A percentile compares a stretch with the other conserved stretches of the same genome.
phyloP scores from a whole-genome alignment of 495 filamentous ascomycete genomes.

The Aspergillus biplanus region DNA sequence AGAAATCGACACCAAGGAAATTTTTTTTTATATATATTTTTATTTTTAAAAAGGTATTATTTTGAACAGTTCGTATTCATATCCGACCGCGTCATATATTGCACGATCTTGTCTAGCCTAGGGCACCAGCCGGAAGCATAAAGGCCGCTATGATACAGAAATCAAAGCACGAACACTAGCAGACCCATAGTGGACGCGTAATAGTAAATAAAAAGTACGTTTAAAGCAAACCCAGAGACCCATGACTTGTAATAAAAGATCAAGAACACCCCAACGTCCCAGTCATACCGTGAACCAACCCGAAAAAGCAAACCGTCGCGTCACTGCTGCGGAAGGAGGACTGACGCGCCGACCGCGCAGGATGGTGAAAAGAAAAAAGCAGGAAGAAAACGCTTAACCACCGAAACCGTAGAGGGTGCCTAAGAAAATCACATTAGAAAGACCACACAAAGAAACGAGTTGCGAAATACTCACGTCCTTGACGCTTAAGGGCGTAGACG shows the following conservation, averaged over 20 bases:
- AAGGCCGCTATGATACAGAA: conserved; percentile 56
- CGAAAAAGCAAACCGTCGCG: conserved; percentile 47
- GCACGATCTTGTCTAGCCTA: conserved; percentile 38
- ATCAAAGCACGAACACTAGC: conserved; percentile 49
- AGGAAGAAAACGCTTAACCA: conserved; percentile 70
- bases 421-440: conserved; percentile 34
- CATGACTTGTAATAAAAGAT: conserved; percentile 52
- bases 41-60: conserved; percentile 10
- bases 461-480: conserved; percentile 69
- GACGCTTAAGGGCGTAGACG: conserved; percentile 95
- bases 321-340: conserved; percentile 38
- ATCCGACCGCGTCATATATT: conserved; percentile 37
- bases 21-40: too few species aligned
- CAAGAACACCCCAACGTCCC: conserved; percentile 59
- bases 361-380: conserved; percentile 36
- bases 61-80: conserved; percentile 50
- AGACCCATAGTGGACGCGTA: conserved; percentile 50
- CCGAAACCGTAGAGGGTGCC: conserved; percentile 97
- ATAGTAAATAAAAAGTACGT: conserved; percentile 45
- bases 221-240: conserved; percentile 53
- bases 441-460: conserved; percentile 20
- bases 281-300: conserved; percentile 54
- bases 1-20: not conserved
- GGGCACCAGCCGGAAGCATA: conserved; percentile 48
- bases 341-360: conserved; percentile 42